These are phyloP conservation scores for Leucocoprinus leucothites DNA, from an alignment of 768 basidiomycete genomes.

Conservation along the genomic window DNA sequence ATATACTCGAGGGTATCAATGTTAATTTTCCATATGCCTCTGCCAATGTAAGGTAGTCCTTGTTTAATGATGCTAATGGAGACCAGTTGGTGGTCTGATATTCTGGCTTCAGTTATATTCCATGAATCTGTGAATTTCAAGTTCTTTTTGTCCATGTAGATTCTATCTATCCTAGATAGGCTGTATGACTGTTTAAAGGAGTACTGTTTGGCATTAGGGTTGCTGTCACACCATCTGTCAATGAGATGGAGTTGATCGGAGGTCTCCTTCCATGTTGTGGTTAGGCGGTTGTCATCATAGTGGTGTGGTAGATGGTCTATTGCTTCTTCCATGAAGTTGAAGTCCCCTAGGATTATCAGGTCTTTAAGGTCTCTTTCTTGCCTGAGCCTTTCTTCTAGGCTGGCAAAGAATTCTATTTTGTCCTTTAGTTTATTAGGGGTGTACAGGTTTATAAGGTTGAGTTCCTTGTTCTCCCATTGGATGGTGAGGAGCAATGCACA, in stretches of 20 bases:
- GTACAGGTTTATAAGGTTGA: constrained; percentile 30
- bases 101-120: constrained; percentile 21
- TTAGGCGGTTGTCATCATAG: neutral
- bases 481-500: constrained; percentile 18
- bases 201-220: constrained; percentile 19
- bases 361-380: neutral
- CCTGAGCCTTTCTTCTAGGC: constrained; percentile 6
- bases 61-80: constrained; percentile 17
- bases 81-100: constrained; percentile 30
- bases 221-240: constrained; percentile 30
- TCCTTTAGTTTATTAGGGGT: constrained; percentile 29
- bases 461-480: constrained; percentile 15
- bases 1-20: constrained; percentile 18
- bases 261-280: constrained; percentile 17
- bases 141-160: constrained; percentile 23
- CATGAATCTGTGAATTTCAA: constrained; percentile 19
- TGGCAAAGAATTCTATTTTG: constrained; percentile 7
- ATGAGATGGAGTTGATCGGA: constrained; percentile 15
- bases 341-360: constrained; percentile 36
- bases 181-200: constrained; percentile 22
- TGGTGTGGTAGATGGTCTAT: constrained; percentile 31
- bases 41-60: constrained; percentile 24
- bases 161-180: constrained; percentile 31
- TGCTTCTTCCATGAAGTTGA: constrained; percentile 36
- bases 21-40: constrained; percentile 30